phyloP scores from a whole-genome alignment of 2,329 filamentous ascomycete species.

The Xylaria sp. region DNA sequence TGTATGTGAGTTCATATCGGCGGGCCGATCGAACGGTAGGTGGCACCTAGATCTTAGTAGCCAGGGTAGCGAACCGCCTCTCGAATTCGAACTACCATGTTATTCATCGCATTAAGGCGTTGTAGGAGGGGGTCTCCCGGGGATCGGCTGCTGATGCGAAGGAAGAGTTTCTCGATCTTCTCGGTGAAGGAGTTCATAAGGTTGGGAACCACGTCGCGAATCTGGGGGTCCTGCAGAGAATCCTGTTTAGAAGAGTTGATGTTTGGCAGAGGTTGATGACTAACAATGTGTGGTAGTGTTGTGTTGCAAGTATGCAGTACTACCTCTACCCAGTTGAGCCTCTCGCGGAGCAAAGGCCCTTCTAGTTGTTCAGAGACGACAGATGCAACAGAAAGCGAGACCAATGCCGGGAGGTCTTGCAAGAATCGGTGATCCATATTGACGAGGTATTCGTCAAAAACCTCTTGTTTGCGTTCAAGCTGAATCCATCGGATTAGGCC shows the following conservation, averaged over 20 bases:
- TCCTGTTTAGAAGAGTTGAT: conserved; percentile 33
- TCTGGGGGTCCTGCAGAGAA: conserved; percentile 52
- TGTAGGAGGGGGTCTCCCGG: conserved; percentile 52
- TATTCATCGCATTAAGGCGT: conserved; percentile 50
- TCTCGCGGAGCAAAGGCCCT: conserved; percentile 55
- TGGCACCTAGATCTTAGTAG: conserved; percentile 22
- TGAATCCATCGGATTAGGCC: conserved; percentile 71
- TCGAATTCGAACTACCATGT: conserved; percentile 33
- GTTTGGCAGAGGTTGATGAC: conserved; percentile 34
- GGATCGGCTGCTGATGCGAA: conserved; percentile 52
- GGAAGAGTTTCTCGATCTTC: conserved; percentile 55
- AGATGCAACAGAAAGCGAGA: conserved; percentile 66
- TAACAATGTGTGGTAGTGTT: conserved; percentile 53
- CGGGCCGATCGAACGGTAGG: neutral
- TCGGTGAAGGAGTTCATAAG: conserved; percentile 58
- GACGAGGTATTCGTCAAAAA: conserved; percentile 60
- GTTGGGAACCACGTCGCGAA: conserved; percentile 58
- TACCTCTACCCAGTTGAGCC: conserved; percentile 63
- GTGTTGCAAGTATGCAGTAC: conserved; percentile 58
- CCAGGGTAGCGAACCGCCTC: conserved; percentile 26
- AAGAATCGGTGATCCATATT: conserved; percentile 57
- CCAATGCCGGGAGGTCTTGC: conserved; percentile 60
- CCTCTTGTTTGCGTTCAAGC: conserved; percentile 61
- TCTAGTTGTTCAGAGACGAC: conserved; percentile 63
- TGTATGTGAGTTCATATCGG: neutral